Evolutionary conservation across 805 yeast species (phyloP), one percentile per base, ranked within the genome.

Genomic region (Candida sithepensis): DNA sequence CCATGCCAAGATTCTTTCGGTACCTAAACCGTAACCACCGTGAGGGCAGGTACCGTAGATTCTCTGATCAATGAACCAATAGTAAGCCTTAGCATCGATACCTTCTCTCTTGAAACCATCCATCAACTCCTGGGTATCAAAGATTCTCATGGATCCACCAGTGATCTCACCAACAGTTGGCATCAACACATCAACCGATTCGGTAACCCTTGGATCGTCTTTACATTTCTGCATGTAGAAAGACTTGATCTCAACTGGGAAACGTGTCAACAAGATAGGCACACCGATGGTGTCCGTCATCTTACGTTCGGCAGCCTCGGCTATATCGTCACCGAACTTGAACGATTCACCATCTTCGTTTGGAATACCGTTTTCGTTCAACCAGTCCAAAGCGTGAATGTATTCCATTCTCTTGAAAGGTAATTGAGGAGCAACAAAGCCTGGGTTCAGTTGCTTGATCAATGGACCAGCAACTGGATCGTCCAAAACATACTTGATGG

Each of bases 131-230:
- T 88, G 89, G 50, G 78, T 71, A 60, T 82, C 81, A 53, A 78
- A 81, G 56, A 89, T 90, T 80, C 99, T 91, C 99, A 94, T 94
- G 42, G 98, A 92, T 50, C 99, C 99, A 69, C 99, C 99, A 41
- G 96, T 88, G 63, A 94, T 86, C 73, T 94, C 99, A 67, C 99
- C 99, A 49, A 94, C 99, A 60, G 88, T 92, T 61, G 99, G 99
- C 97, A 94, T 91, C 66, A 94, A 78, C 33, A 94, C 97, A 70
- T 94, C 99, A 40, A 94, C 99, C 44, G 96, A 88, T 72, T 95
- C 99, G 47, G 99, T 94, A 61, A 94, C 97, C 64, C 97, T 80
- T 50, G 84, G 85, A 64, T 92, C 98, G 61, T 89, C 97, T 6
- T 68, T 64, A 70, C 96, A 88, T 69, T 83, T 88, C 73, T 86